These are phyloP conservation scores for Sechiopsis laciniata DNA, from an alignment of 306 rosid genomes.

Conservation along the genomic window DNA sequence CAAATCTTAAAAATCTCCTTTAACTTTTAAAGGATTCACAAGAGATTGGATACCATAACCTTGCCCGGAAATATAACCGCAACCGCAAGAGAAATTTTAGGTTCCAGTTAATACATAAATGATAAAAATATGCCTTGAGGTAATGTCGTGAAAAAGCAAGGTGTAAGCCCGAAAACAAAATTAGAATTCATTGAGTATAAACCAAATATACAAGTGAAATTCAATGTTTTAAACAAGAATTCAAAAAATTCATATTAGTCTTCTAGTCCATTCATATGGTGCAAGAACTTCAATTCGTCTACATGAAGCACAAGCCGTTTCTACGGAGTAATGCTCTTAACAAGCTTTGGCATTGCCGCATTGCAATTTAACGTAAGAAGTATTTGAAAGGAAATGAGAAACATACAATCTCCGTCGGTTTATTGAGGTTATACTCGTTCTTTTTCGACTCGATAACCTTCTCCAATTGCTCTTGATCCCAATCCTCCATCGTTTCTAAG, in stretches of 20 bases:
- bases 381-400: not conserved
- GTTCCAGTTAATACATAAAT: not conserved
- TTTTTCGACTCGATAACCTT: constrained; percentile 88
- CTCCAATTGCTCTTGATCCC: constrained; percentile 97
- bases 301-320: constrained; percentile 4
- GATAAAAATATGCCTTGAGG: not conserved
- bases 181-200: not conserved
- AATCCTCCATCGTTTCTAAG: constrained; percentile 90
- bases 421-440: constrained; percentile 71
- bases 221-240: not conserved
- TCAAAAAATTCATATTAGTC: not conserved
- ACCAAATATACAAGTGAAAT: not conserved
- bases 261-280: not conserved
- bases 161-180: not conserved
- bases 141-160: not conserved
- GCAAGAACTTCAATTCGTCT: not conserved
- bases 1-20: not conserved
- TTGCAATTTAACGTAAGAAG: constrained; percentile 11
- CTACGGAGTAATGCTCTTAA: not conserved
- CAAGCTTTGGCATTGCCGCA: too few relatives aligned
- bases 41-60: not conserved
- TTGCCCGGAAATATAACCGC: not conserved
- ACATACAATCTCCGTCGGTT: constrained; percentile 93
- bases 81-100: not conserved
- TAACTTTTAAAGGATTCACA: not conserved